Conservation (phyloP, 495 filamentous ascomycete genomes). For the Penicillium argentinense region DNA sequence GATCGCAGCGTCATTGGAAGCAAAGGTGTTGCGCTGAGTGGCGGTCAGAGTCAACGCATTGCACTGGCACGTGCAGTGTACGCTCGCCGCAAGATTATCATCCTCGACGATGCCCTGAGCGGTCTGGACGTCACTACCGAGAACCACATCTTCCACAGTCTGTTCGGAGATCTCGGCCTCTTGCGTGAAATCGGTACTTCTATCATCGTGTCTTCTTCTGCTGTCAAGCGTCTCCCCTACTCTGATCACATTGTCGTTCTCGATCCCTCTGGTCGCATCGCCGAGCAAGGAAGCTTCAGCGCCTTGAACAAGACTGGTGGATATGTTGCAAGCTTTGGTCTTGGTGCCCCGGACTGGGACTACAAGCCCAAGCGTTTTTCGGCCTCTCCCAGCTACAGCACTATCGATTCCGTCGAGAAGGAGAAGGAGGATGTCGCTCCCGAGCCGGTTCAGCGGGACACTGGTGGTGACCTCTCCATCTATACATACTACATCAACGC, state of each 20-base stretch:
- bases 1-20: constrained; percentile 63
- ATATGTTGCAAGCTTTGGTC: constrained; percentile 50
- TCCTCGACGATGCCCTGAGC: constrained; percentile 62
- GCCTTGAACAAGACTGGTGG: constrained; percentile 44
- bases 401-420: constrained; percentile 19
- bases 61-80: constrained; percentile 61
- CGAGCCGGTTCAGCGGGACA: constrained; percentile 32
- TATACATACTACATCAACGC: constrained; percentile 60
- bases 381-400: constrained; percentile 19
- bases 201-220: constrained; percentile 52
- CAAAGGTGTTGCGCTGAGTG: constrained; percentile 63
- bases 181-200: constrained; percentile 49
- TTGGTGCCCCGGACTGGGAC: constrained; percentile 32
- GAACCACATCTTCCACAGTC: constrained; percentile 55
- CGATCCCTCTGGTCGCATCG: constrained; percentile 40
- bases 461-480: constrained; percentile 53
- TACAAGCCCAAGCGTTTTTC: constrained; percentile 28
- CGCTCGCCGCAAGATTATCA: constrained; percentile 49
- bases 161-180: constrained; percentile 57
- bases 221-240: constrained; percentile 48
- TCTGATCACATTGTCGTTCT: constrained; percentile 55
- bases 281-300: constrained; percentile 53
- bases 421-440: constrained; percentile 16
- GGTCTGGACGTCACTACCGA: constrained; percentile 62
- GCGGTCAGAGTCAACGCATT: constrained; percentile 67